These are phyloP conservation scores for Magnaporthiopsis rhizophila DNA, from an alignment of 2,329 filamentous ascomycete species.

Conservation along the genomic window DNA sequence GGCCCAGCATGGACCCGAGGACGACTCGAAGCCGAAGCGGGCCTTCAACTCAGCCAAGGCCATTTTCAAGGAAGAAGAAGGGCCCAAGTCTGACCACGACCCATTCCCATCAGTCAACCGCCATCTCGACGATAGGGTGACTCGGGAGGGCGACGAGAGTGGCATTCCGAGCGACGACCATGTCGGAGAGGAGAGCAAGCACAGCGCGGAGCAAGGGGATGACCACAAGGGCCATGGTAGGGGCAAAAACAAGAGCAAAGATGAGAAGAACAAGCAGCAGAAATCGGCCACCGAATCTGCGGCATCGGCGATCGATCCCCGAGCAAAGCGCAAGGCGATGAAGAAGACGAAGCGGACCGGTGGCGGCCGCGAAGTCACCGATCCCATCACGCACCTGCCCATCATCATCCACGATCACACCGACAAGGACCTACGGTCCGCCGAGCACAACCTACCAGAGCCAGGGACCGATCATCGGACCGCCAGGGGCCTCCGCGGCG, in stretches of 20 bases:
- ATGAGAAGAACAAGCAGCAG: conserved; percentile 15
- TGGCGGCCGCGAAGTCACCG: conserved; percentile 57
- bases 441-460: conserved; percentile 26
- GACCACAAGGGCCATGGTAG: background rate
- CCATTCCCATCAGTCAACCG: conserved; percentile 28
- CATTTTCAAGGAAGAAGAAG: conserved; percentile 26
- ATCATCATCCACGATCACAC: conserved; percentile 63
- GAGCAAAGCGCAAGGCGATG: conserved; percentile 38
- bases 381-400: conserved; percentile 64
- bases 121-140: conserved; percentile 18
- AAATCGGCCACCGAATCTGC: conserved; percentile 28
- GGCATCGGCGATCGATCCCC: conserved; percentile 31
- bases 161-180: conserved; percentile 13
- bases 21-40: conserved; percentile 25
- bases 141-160: conserved; percentile 4
- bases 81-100: conserved; percentile 19
- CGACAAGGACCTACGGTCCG: conserved; percentile 45
- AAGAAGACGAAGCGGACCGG: conserved; percentile 35
- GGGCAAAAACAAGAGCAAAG: conserved; percentile 4
- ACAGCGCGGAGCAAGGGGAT: background rate
- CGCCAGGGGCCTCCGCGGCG: conserved; percentile 28
- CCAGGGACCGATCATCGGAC: conserved; percentile 28
- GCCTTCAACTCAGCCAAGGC: conserved; percentile 28
- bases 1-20: conserved; percentile 24
- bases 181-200: conserved; percentile 10